These are phyloP conservation scores for Teunomyces kruisii DNA, from an alignment of 805 yeast species.

Conservation along the genomic window DNA sequence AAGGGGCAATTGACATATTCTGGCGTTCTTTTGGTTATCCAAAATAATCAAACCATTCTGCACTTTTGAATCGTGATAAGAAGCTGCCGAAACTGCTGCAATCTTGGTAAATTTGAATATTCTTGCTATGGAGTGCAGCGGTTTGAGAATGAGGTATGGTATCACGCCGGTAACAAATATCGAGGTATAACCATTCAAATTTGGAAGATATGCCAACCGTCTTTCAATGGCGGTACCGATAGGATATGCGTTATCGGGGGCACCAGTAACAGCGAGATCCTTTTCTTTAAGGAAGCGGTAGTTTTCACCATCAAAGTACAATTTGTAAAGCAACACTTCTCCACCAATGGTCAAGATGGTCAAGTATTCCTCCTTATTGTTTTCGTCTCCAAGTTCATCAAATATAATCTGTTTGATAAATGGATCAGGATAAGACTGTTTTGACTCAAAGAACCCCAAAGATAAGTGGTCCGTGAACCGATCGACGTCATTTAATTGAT, in stretches of 20 bases:
- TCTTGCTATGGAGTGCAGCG: constrained; percentile 61
- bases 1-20: constrained; percentile 52
- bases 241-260: constrained; percentile 75
- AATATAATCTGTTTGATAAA: constrained; percentile 66
- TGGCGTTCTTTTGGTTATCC: constrained; percentile 67
- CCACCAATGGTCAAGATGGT: constrained; percentile 79
- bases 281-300: constrained; percentile 43
- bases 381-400: constrained; percentile 62
- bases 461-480: constrained; percentile 44
- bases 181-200: constrained; percentile 56
- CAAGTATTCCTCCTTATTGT: constrained; percentile 57
- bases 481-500: constrained; percentile 50
- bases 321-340: constrained; percentile 66
- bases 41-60: constrained; percentile 64
- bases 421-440: constrained; percentile 65
- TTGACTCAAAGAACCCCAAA: constrained; percentile 49
- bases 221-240: constrained; percentile 70
- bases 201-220: constrained; percentile 57
- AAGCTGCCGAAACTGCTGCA: constrained; percentile 66
- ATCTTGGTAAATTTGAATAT: constrained; percentile 64
- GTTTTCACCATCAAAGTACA: constrained; percentile 48
- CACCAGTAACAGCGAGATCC: constrained; percentile 61
- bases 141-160: constrained; percentile 68
- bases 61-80: constrained; percentile 41
- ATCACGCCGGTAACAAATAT: constrained; percentile 73